Base-by-base conservation (phyloP, 176 grass and related monocot species). In the Avena eriantha region DNA sequence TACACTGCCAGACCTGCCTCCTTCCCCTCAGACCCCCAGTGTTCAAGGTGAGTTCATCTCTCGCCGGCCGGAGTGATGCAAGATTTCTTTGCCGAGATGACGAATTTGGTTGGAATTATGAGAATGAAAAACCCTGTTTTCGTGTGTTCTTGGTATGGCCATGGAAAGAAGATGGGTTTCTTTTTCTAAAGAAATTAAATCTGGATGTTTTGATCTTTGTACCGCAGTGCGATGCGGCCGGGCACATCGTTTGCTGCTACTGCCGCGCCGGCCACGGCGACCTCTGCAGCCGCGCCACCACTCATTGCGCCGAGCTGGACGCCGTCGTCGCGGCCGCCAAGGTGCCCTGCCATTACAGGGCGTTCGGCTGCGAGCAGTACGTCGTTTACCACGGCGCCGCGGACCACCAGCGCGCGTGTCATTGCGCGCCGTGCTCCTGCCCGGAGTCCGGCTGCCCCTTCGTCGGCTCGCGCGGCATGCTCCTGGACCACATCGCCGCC, bases 351-450 rank as follows among this genome's bases (percentile, higher is more conserved):
- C 26, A 29, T 29, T 22, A 82, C 80, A 26, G 4, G 59, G 19
- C 0, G 26, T 69, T 68, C 80, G 63, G 80, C 80, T 82, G 80
- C 80, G 46, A n/a, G 4, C 31, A 47, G 26, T 50, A 35, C 8
- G 49, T 71, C 3, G 50, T 66, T 6, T 82, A 56, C 80, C 65
- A 19, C 33, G 33, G 54, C 9, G 66, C 19, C 66, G 23, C 10
- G n/a, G 69, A 74, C 16, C 82, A 84, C 70, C 16, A 47, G 41
- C 71, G 70, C 41, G 24, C 7, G 70, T 84, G 82, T 71, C 70
- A 29, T 0, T 75, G 6, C 24, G 56, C 71, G 71, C 71, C 71
- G 0, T 84, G 82, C 82, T 9, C 10, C 5, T 84, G 69, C 82
- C 82, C 82, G 41, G 41, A 84, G 82, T 9, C 80, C 31, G 65